Evolutionary conservation across 129 eudicot species (phyloP).

Genomic region (Heracleum sosnowskyi): DNA sequence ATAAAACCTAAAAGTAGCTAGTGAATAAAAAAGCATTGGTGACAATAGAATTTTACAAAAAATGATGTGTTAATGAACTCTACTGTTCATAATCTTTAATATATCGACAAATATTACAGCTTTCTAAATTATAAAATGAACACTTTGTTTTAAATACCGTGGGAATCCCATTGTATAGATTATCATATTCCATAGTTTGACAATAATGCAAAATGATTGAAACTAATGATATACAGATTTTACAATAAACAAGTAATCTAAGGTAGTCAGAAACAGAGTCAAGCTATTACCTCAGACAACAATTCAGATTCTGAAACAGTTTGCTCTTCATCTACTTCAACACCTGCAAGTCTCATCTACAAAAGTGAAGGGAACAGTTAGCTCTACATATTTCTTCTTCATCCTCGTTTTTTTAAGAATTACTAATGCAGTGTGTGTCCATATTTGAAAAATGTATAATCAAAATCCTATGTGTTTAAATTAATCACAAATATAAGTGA

Average conservation of each 20-base stretch:
- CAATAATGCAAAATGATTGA: not conserved
- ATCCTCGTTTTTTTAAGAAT: not conserved
- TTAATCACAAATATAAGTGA: not conserved
- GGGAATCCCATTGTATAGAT: not conserved
- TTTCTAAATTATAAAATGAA: not conserved
- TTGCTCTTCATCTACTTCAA: constrained; percentile 76
- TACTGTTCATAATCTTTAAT: not conserved
- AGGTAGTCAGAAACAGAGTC: not conserved
- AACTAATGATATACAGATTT: not conserved
- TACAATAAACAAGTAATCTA: not conserved
- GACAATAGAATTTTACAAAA: not conserved
- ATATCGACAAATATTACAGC: not conserved
- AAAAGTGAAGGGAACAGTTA: not conserved
- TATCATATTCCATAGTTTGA: not conserved
- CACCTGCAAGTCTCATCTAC: constrained; percentile 66
- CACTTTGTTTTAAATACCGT: not conserved
- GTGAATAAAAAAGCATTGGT: not conserved
- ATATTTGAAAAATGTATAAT: too few species aligned
- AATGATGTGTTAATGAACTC: not conserved
- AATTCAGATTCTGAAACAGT: constrained; percentile 75
- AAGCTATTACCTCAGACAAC: constrained; percentile 56
- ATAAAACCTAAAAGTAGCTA: not conserved
- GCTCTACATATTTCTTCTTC: not conserved
- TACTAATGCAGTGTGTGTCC: not conserved
- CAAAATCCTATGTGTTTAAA: not conserved